These are phyloP conservation scores for Cucumis melo DNA, from an alignment of 306 rosid genomes.

Conservation along the genomic window DNA sequence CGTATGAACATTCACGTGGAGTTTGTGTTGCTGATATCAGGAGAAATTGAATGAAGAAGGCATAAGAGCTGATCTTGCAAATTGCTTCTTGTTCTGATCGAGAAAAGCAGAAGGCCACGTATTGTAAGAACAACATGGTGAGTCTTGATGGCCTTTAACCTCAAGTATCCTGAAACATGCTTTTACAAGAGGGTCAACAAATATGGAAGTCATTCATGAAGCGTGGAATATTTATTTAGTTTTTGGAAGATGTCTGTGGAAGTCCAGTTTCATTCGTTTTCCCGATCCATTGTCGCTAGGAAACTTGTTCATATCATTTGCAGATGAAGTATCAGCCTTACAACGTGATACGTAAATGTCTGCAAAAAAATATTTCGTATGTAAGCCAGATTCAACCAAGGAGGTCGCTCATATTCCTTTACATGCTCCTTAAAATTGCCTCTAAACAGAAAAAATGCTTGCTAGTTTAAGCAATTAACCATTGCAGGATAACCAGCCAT, in stretches of 20 bases:
- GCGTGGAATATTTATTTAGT: conserved; percentile 79
- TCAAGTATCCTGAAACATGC: conserved; percentile 11
- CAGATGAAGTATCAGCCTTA: conserved; percentile 48
- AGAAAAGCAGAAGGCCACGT: not conserved
- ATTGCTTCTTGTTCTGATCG: not conserved
- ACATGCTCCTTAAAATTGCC: not conserved
- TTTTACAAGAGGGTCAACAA: conserved; percentile 20
- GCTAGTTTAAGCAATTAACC: not conserved
- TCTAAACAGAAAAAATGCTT: not conserved
- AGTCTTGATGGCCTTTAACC: not conserved
- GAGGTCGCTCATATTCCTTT: not conserved
- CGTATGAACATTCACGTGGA: not conserved
- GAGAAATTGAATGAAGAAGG: not conserved
- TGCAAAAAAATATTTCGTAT: conserved; percentile 17
- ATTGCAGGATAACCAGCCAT: not conserved
- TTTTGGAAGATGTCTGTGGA: conserved; percentile 66
- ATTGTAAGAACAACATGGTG: not conserved
- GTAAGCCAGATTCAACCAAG: not conserved
- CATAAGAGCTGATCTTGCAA: not conserved
- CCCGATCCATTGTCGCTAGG: conserved; percentile 47
- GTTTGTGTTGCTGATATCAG: not conserved
- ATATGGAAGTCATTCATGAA: conserved; percentile 38
- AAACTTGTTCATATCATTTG: conserved; percentile 44
- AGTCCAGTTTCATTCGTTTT: conserved; percentile 79
- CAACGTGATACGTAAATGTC: conserved; percentile 55